A percentile compares a stretch with the other conserved stretches of the same genome.
Evolutionary conservation across 139 green algal species (phyloP).

Genomic region (Chlorella sp.): DNA sequence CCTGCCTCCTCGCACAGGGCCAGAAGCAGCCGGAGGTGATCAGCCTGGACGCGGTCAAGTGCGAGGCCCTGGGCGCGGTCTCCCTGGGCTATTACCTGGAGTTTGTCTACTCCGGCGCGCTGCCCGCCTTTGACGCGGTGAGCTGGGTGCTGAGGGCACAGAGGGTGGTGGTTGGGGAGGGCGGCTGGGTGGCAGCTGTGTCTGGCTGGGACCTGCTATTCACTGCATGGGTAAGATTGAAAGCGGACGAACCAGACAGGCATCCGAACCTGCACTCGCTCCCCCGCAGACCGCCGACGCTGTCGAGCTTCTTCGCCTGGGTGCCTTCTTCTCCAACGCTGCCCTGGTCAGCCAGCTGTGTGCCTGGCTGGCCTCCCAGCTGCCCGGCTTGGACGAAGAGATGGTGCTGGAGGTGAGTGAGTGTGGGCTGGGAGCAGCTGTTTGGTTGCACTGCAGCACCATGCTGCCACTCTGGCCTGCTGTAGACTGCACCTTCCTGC

Average conservation of each 20-base stretch:
- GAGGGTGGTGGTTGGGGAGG: no score
- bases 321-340: neutral
- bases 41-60: neutral
- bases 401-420: neutral
- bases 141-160: no score
- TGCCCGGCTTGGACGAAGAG: neutral
- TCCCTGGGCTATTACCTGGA: slow-evolving; percentile 2
- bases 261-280: neutral
- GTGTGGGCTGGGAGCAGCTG: neutral
- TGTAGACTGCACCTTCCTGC: no score
- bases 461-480: no score
- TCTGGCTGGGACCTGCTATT: no score
- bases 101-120: neutral
- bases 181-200: no score
- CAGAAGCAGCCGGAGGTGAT: neutral
- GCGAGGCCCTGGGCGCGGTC: neutral
- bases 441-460: no score
- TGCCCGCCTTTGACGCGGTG: slow-evolving; percentile 8
- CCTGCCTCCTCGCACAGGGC: no score
- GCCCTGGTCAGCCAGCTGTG: neutral
- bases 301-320: slow-evolving; percentile 7
- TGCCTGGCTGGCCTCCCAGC: neutral
- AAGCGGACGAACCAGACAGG: no score
- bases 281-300: neutral
- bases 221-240: no score